These are phyloP conservation scores for Nigrospora sphaerica DNA, from an alignment of 2,329 filamentous ascomycete genomes.

Conservation along the genomic window DNA sequence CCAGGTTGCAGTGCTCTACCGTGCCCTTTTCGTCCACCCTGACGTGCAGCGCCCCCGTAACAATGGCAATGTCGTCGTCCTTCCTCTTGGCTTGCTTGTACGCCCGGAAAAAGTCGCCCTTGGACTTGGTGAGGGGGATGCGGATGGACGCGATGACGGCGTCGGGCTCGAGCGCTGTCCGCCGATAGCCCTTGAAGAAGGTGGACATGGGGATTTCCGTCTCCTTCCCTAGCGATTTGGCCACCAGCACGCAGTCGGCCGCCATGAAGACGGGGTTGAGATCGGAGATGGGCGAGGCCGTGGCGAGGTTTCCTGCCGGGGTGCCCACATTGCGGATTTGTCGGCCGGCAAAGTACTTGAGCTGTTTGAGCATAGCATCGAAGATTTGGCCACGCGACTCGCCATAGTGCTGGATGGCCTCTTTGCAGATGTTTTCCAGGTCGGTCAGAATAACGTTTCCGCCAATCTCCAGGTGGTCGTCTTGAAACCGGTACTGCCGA, in stretches of 20 bases:
- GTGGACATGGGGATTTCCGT: conserved; percentile 83
- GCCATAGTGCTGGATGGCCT: conserved; percentile 77
- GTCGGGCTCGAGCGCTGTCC: conserved; percentile 72
- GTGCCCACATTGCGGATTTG: conserved; percentile 98
- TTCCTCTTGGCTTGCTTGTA: conserved; percentile 98
- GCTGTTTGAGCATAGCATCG: conserved; percentile 84
- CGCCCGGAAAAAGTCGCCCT: conserved; percentile 76
- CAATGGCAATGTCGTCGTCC: conserved; percentile 97
- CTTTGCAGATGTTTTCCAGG: conserved; percentile 73
- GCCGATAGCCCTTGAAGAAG: conserved; percentile 89
- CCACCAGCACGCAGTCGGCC: conserved; percentile 72
- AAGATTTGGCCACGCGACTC: conserved; percentile 68
- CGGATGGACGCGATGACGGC: conserved; percentile 80
- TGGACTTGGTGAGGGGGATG: conserved; percentile 69
- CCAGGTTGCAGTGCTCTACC: conserved; percentile 69
- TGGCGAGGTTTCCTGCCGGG: conserved; percentile 87
- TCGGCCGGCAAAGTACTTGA: conserved; percentile 88
- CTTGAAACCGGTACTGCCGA: conserved; percentile 70
- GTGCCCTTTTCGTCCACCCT: conserved; percentile 60
- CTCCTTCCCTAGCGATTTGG: conserved; percentile 66
- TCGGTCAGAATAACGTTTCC: conserved; percentile 92
- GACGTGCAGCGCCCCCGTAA: conserved; percentile 78
- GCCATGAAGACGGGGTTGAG: conserved; percentile 91
- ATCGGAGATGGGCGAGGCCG: conserved; percentile 93
- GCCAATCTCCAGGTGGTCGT: conserved; percentile 82